Conservation (phyloP, 1,284 basidiomycete genomes). For the Pseudozyma sp. region DNA sequence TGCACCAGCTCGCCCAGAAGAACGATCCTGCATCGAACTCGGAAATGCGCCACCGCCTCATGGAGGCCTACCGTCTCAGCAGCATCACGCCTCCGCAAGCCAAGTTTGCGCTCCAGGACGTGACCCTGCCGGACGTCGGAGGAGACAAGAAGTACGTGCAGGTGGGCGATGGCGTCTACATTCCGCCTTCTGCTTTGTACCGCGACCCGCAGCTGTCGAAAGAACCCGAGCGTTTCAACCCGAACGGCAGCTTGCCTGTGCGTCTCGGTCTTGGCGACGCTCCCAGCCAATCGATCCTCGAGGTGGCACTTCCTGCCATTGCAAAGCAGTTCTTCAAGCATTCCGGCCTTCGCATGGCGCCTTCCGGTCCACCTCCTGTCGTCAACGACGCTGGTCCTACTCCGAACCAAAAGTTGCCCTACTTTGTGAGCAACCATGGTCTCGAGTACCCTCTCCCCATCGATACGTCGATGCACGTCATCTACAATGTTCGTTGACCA, state of each 20-base stretch:
- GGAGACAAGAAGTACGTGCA: constrained; percentile 28
- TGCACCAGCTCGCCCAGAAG: constrained; percentile 34
- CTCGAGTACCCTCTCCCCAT: constrained; percentile 43
- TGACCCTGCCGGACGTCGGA: constrained; percentile 28
- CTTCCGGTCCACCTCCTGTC: constrained; percentile 33
- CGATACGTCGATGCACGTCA: constrained; percentile 46
- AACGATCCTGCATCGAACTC: constrained; percentile 31
- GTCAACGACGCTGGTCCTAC: constrained; percentile 37
- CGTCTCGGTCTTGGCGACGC: constrained; percentile 48
- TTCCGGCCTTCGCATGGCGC: constrained; percentile 31
- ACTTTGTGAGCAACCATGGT: constrained; percentile 39
- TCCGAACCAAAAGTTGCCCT: constrained; percentile 32
- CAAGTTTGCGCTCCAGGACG: constrained; percentile 35
- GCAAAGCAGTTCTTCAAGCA: constrained; percentile 50
- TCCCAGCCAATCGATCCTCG: constrained; percentile 39
- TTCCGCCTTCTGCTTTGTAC: constrained; percentile 41
- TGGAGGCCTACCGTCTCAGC: constrained; percentile 48
- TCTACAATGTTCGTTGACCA: constrained; percentile 27
- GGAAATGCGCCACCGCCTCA: constrained; percentile 37
- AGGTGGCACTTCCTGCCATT: constrained; percentile 42
- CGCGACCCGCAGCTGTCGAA: constrained; percentile 38
- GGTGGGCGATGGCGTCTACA: constrained; percentile 43
- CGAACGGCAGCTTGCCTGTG: constrained; percentile 21
- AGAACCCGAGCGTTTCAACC: constrained; percentile 28
- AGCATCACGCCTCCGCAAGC: constrained; percentile 39